Evolutionary conservation across 768 basidiomycete species (phyloP), one percentile per base, ranked within the genome.

Genomic region (Neoboletus brunneissimus): DNA sequence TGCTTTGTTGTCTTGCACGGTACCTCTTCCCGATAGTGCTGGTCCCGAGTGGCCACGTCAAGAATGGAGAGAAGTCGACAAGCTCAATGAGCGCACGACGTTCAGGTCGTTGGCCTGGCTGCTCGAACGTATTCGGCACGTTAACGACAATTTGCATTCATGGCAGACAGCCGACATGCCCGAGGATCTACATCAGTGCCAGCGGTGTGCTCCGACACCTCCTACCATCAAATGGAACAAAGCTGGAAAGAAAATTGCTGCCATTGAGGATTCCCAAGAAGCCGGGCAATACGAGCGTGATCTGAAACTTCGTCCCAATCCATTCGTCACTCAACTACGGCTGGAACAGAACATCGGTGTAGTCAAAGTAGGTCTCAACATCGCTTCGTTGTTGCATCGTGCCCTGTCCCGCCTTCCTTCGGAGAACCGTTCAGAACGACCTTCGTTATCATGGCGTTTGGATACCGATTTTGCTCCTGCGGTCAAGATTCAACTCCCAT

Each of bases 201-300:
- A 85, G 62, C 80, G 90, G 16, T 97, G 95, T 70, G 89, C 93
- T 2, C 95, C 95, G 2, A 77, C 74, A 8, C 72, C 88, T 11
- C 95, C 95, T 0, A 73, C 78, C n/a, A 71, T 95, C 44, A 79
- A 83, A 23, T 98, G 94, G 93, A 76, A 78, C 12, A 83, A 80
- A 60, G 72, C 74, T 7, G 81, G 79, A 41, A 86, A 84, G 64
- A 78, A 74, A 49, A 75, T 86, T 18, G 70, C 81, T 22, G 85
- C 92, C 0, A 76, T 93, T 32, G 95, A 98, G 65, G 91, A 97
- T 64, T 81, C 89, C 18, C 77, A 85, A 12, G 84, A 96, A 67
- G 94, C 95, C 42, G 94, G 93, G 7, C 81, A 86, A 65, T 97
- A 92, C 66, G 95, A 98, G 68, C 85, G 91, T 51, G 81, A 87